phyloP scores from a whole-genome alignment of 2,329 filamentous ascomycete genomes.

The Trichoderma asperellum region DNA sequence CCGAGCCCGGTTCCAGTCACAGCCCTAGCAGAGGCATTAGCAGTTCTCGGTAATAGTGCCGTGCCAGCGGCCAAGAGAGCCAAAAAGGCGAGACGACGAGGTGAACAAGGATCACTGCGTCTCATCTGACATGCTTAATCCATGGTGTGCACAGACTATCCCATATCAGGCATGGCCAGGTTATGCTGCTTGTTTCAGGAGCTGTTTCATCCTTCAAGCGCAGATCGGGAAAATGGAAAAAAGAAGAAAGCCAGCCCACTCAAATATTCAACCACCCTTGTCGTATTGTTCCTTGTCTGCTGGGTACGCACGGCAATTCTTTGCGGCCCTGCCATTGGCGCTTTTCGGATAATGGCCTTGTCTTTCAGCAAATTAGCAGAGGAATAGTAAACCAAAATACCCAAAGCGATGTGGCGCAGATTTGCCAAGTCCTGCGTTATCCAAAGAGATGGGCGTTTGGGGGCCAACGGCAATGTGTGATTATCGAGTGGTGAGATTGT shows the following conservation, averaged over 20 bases:
- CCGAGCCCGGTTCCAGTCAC: neutral
- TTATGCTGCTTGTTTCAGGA: slow-evolving; percentile 23
- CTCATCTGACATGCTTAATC: slow-evolving; percentile 8
- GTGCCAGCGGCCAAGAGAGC: neutral
- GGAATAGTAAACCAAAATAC: neutral
- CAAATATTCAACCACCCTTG: slow-evolving; percentile 9
- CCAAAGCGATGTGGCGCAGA: slow-evolving; percentile 2
- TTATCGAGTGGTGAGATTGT: neutral
- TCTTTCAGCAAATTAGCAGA: neutral
- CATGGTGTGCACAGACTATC: neutral
- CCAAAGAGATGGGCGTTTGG: neutral
- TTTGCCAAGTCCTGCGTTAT: neutral
- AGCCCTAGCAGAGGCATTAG: neutral
- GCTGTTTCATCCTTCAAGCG: slow-evolving; percentile 16
- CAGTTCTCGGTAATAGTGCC: neutral
- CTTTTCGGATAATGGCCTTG: neutral
- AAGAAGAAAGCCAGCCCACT: neutral
- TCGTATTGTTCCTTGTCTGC: neutral
- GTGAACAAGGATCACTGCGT: slow-evolving; percentile 4
- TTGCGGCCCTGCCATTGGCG: neutral
- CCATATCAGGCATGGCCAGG: slow-evolving; percentile 4
- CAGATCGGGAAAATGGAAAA: slow-evolving; percentile 4
- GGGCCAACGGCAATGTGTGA: neutral
- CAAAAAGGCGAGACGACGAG: neutral
- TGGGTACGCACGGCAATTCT: neutral